phyloP scores from a whole-genome alignment of 805 yeast species.

The Candida argentea region DNA sequence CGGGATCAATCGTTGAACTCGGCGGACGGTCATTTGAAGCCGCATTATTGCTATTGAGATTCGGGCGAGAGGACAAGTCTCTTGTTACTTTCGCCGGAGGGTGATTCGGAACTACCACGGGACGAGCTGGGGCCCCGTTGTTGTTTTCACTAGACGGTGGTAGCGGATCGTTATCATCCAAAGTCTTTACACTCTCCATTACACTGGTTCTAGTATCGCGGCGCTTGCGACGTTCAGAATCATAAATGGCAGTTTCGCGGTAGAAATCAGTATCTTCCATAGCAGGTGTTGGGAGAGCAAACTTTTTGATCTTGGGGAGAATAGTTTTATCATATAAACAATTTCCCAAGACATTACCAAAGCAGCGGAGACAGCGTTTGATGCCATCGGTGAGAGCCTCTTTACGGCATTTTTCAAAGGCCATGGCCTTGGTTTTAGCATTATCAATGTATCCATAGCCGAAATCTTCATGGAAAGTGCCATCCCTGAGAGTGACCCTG shows the following conservation, averaged over 20 bases:
- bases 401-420: conserved; percentile 72
- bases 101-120: no score
- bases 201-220: conserved; percentile 4
- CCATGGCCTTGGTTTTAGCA: conserved; percentile 58
- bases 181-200: conserved; percentile 2
- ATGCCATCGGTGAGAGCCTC: conserved; percentile 81
- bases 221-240: conserved; percentile 16
- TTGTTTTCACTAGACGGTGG: no score
- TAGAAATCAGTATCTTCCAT: conserved; percentile 23
- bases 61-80: no score
- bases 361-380: conserved; percentile 68
- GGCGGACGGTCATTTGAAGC: no score
- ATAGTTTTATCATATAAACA: conserved; percentile 74
- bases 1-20: no score
- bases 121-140: no score
- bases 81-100: no score
- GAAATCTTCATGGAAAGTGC: conserved; percentile 68
- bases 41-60: no score
- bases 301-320: conserved; percentile 38
- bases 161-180: no score
- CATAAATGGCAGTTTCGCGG: conserved; percentile 24
- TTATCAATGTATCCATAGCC: conserved; percentile 72
- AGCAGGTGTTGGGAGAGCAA: conserved; percentile 20
- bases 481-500: conserved; percentile 66
- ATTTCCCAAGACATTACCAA: conserved; percentile 74